phyloP scores from a whole-genome alignment of 148 eudicot genomes.

The Chenopodium formosanum region DNA sequence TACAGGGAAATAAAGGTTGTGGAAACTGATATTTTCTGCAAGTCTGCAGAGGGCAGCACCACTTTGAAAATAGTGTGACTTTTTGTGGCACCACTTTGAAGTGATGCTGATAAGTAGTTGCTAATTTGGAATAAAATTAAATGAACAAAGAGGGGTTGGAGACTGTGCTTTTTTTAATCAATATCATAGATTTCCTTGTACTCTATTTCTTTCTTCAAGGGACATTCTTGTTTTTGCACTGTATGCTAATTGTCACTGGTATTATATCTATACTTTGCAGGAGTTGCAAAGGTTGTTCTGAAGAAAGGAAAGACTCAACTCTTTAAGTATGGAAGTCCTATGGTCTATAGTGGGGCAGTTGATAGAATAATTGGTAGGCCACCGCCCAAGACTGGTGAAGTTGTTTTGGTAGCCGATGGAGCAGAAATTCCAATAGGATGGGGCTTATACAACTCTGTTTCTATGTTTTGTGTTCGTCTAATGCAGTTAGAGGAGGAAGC shows the following conservation, averaged over 20 bases:
- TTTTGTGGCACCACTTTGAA: too few species aligned
- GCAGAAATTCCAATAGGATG: conserved; percentile 83
- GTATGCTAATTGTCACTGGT: neutral
- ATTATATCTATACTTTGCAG: conserved; percentile 28
- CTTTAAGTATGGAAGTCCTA: conserved; percentile 87
- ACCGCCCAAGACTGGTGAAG: conserved; percentile 80
- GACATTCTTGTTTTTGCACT: neutral
- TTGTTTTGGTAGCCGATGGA: conserved; percentile 89
- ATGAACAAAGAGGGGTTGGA: neutral
- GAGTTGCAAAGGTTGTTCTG: conserved; percentile 78
- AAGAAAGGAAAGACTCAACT: conserved; percentile 89
- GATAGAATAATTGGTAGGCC: conserved; percentile 93
- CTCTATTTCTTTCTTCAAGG: neutral
- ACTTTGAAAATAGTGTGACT: too few species aligned
- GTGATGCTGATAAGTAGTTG: too few species aligned
- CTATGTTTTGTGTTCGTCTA: conserved; percentile 92
- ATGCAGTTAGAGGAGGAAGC: conserved; percentile 93
- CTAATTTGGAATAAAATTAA: neutral
- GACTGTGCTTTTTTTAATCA: neutral
- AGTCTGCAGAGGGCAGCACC: too few species aligned
- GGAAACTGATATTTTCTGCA: too few species aligned
- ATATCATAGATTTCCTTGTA: neutral
- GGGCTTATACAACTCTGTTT: conserved; percentile 88
- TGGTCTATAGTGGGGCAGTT: conserved; percentile 93
- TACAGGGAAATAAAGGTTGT: too few species aligned